These are phyloP conservation scores for Gossypium trilobum DNA, from an alignment of 441 rosid genomes.

Conservation along the genomic window DNA sequence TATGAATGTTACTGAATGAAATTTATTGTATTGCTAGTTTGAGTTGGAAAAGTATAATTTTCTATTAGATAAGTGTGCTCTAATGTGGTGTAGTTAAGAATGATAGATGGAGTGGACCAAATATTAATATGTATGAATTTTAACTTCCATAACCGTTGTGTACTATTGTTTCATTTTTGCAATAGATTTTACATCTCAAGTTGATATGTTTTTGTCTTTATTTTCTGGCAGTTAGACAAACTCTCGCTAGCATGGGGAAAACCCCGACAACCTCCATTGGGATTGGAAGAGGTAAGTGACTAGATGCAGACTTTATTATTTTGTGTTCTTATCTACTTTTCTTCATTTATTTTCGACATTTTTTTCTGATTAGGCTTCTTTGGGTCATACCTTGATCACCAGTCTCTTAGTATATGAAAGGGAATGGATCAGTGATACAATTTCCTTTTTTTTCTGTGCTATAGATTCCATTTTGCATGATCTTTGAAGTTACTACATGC, in stretches of 20 bases:
- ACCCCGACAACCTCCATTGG: conserved; percentile 75
- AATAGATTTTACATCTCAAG: neutral
- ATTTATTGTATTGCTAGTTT: neutral
- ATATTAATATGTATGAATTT: neutral
- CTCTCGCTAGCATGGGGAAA: conserved; percentile 81
- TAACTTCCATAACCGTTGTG: neutral
- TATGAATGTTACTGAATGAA: neutral
- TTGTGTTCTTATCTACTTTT: neutral
- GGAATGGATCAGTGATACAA: neutral
- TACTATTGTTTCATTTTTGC: neutral
- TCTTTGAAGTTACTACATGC: neutral
- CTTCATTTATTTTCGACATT: neutral
- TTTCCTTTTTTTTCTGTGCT: neutral
- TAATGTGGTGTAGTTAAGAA: neutral
- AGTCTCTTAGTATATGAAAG: neutral
- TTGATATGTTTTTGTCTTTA: conserved; percentile 7
- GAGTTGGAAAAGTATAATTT: neutral
- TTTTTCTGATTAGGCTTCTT: neutral
- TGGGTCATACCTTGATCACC: neutral
- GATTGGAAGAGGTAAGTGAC: conserved; percentile 56
- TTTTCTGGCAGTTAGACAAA: conserved; percentile 65
- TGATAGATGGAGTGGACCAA: neutral
- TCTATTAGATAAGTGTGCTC: neutral
- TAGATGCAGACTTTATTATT: neutral
- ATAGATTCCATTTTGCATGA: neutral